phyloP scores from a whole-genome alignment of 176 grass and related monocot species.

The Calamus simplicifolius region DNA sequence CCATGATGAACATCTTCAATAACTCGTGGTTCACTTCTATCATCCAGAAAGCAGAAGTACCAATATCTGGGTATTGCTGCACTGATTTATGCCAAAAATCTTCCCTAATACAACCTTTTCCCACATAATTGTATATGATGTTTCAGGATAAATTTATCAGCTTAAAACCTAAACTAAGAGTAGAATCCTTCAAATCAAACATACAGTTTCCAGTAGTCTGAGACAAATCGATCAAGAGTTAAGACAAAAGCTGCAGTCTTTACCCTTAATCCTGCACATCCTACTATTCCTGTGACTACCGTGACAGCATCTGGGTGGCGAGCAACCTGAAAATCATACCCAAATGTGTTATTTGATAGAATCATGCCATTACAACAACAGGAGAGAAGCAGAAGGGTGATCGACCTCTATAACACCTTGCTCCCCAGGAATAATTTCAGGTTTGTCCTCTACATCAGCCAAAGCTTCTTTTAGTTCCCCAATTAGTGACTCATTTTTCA shows the following conservation, averaged over 20 bases:
- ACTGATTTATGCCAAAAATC: too few relatives aligned
- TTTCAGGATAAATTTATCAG: too few relatives aligned
- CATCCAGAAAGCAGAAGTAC: too few relatives aligned
- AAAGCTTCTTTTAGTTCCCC: conserved; percentile 86
- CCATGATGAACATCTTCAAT: too few relatives aligned
- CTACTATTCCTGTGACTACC: conserved; percentile 96
- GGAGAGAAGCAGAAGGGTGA: conserved; percentile 14
- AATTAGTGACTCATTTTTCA: conserved; percentile 68
- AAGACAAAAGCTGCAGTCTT: neutral
- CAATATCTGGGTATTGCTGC: too few relatives aligned
- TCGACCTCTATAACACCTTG: conserved; percentile 80
- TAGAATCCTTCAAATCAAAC: too few relatives aligned
- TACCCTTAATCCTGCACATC: conserved; percentile 97
- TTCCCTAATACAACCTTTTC: too few relatives aligned
- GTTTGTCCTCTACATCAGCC: conserved; percentile 82
- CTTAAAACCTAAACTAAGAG: too few relatives aligned
- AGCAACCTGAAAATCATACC: conserved; percentile 49
- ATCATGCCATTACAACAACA: neutral
- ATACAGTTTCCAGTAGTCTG: too few relatives aligned
- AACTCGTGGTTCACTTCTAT: too few relatives aligned
- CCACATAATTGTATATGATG: too few relatives aligned
- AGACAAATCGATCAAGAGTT: too few relatives aligned
- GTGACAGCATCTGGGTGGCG: conserved; percentile 84
- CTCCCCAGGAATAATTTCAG: conserved; percentile 97
- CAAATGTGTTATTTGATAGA: neutral